Base-by-base conservation (phyloP, 345 rosid genomes). In the Arabidopsis suecica region DNA sequence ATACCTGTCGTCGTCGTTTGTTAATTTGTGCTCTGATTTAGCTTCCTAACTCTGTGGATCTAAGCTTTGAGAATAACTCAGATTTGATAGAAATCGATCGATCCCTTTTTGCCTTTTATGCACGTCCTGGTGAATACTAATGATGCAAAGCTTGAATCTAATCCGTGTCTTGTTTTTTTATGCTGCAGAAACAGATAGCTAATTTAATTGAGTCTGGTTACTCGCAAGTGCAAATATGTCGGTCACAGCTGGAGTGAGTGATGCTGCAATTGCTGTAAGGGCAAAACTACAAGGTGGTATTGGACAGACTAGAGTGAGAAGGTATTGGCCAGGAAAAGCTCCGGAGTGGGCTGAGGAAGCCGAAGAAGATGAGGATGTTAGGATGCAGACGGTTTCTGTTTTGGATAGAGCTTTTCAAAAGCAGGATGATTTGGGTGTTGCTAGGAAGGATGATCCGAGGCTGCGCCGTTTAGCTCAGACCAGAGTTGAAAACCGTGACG, bases 321-420 rank as follows among this genome's bases (percentile, higher is more conserved):
- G 95, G 76, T 89, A 89, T 50, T 89, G 92, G 90, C 90, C 90
- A 23, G 92, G 90, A 14, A 86, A 87, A 80, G 95, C 88, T 5
- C 95, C 95, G 0, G 89, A 89, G 45, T 86, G 92, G 92, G 92
- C 87, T 1, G 92, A 84, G 14, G 95, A 87, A 20, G 81, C 70
- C 0, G 89, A 86, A 22, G 90, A 89, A 75, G 95, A 89, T 63
- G 86, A 72, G 5, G 88, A 87, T 75, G 83, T 87, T 67, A 82
- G 71, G 82, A 86, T 80, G 85, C 78, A 85, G 0, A 83, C 84
- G 64, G 71, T 77, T 1, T 85, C 68, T 57, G 83, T 80, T 56
- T 60, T 87, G 65, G 91, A 87, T 73, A 84, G 83, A 80, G 88
- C 85, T 48, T 87, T 87, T 41, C 89, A 86, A 1, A 76, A 76